Conservation (phyloP, 495 filamentous ascomycete species). For the Aspergillus ellipticus region DNA sequence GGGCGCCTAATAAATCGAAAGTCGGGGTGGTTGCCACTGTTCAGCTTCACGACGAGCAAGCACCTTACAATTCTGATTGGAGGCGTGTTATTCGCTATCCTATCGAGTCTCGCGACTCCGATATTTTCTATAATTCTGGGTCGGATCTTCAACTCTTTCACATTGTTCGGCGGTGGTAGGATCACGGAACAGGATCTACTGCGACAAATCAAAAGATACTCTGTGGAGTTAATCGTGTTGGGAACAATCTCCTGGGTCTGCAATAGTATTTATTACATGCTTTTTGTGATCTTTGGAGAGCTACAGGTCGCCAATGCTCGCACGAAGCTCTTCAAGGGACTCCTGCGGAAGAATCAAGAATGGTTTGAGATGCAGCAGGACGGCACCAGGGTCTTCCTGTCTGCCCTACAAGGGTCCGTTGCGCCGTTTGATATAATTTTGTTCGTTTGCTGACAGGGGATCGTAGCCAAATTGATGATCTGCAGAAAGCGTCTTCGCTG, state of each 20-base stretch:
- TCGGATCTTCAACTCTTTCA: constrained; percentile 67
- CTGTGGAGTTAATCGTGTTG: constrained; percentile 54
- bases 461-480: constrained; percentile 73
- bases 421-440: background rate
- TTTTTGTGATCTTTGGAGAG: constrained; percentile 77
- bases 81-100: constrained; percentile 53
- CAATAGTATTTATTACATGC: constrained; percentile 58
- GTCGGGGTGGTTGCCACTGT: constrained; percentile 53
- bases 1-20: constrained; percentile 7
- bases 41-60: constrained; percentile 64
- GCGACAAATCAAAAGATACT: constrained; percentile 53
- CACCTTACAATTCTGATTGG: constrained; percentile 54
- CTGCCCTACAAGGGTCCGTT: constrained; percentile 68
- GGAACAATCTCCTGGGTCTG: constrained; percentile 62
- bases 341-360: constrained; percentile 67
- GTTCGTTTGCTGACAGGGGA: constrained; percentile 2
- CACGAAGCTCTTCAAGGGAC: constrained; percentile 57
- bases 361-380: constrained; percentile 79
- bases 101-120: constrained; percentile 61
- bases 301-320: constrained; percentile 67
- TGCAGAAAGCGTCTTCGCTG: constrained; percentile 76
- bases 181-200: constrained; percentile 49
- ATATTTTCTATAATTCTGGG: constrained; percentile 70
- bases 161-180: constrained; percentile 57
- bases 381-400: constrained; percentile 69